Evolutionary conservation across 2,329 filamentous ascomycete genomes (phyloP).

Genomic region (Drechslerella stenobrocha): DNA sequence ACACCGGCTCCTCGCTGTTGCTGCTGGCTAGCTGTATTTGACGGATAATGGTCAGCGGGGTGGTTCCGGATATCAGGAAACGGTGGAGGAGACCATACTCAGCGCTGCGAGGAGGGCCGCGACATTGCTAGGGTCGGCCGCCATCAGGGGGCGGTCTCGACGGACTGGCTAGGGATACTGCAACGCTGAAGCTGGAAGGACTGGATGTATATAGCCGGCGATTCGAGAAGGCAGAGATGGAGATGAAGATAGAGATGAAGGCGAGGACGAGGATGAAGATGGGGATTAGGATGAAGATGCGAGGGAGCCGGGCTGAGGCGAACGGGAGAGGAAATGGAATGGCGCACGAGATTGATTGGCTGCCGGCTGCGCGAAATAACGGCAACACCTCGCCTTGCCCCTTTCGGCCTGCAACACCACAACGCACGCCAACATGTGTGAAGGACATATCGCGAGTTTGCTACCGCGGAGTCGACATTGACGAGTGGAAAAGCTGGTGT

Average conservation of each 20-base stretch:
- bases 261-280: no score
- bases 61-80: slow-evolving; percentile 3
- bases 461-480: no score
- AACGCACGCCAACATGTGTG: not conserved
- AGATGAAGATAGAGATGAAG: no score
- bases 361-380: slow-evolving; percentile 37
- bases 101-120: slow-evolving; percentile 53
- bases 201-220: not conserved
- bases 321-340: slow-evolving; percentile 10
- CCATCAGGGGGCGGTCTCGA: slow-evolving; percentile 36
- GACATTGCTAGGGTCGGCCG: slow-evolving; percentile 53
- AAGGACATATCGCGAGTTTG: not conserved
- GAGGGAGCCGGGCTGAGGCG: slow-evolving; percentile 1
- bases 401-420: not conserved
- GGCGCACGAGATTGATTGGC: slow-evolving; percentile 46
- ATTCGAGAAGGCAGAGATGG: no score
- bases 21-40: slow-evolving; percentile 32
- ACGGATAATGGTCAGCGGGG: slow-evolving; percentile 7
- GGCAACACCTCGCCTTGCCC: no score
- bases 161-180: no score
- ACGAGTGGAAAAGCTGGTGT: no score
- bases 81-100: slow-evolving; percentile 43
- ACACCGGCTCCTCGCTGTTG: slow-evolving; percentile 44
- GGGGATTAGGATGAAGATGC: not conserved
- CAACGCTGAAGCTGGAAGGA: not conserved